A percentile compares a stretch with the other conserved stretches of the same genome.
These are phyloP conservation scores for Lasiosphaeris hirsuta DNA, from an alignment of 495 filamentous ascomycete genomes.

Conservation along the genomic window DNA sequence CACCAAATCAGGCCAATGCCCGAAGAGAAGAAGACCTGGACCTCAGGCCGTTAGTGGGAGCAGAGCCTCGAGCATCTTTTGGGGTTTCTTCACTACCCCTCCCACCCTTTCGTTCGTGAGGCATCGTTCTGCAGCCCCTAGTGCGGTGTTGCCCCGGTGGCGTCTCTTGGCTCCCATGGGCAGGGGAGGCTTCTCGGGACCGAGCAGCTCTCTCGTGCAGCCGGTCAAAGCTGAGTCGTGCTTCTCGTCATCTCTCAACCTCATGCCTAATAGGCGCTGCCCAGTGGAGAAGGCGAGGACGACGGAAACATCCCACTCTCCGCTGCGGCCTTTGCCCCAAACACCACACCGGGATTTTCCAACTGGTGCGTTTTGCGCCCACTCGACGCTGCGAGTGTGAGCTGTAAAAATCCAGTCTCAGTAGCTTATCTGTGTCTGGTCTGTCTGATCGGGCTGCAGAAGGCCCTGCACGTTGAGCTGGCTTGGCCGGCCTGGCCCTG, in stretches of 20 bases:
- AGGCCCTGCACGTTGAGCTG: too few species aligned
- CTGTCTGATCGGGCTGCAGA: too few species aligned
- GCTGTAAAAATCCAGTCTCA: background rate
- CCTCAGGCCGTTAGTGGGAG: background rate
- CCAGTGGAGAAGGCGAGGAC: too few species aligned
- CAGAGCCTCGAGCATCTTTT: background rate
- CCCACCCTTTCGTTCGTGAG: too few species aligned
- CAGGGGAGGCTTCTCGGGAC: conserved; percentile 5
- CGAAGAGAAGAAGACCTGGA: background rate
- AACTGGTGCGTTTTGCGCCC: background rate
- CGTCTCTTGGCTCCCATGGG: background rate
- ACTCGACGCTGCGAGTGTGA: background rate
- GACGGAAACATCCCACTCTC: too few species aligned
- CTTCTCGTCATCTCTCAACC: too few species aligned
- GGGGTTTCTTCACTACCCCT: background rate
- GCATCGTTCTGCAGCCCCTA: background rate
- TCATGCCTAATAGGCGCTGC: too few species aligned
- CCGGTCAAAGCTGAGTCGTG: conserved; percentile 5
- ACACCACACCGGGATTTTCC: background rate
- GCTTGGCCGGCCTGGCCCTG: too few species aligned
- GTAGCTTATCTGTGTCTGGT: too few species aligned
- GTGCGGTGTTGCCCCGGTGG: background rate
- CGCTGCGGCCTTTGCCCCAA: too few species aligned
- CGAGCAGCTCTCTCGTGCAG: background rate
- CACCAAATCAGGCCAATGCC: background rate